Evolutionary conservation across 2,329 filamentous ascomycete genomes (phyloP).

Genomic region (Ophiosphaerella herpotricha): DNA sequence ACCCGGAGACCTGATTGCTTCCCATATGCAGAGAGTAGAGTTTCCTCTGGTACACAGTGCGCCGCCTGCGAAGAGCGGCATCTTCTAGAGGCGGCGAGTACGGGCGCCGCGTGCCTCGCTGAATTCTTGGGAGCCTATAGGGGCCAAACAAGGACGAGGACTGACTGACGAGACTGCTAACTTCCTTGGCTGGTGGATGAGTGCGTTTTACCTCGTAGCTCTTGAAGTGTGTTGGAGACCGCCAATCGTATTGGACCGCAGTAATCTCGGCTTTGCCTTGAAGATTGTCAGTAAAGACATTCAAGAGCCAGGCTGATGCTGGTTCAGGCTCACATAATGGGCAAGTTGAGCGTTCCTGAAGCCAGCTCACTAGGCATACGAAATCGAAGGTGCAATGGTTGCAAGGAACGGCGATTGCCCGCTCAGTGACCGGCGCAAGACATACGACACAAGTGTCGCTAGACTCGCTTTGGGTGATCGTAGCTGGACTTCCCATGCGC

Average conservation of each 20-base stretch:
- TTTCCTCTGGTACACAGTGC: conserved; percentile 71
- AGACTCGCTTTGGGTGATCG: conserved; percentile 17
- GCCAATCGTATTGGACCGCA: conserved; percentile 69
- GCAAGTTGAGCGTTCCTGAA: conserved; percentile 72
- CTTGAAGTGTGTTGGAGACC: conserved; percentile 59
- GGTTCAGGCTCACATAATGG: conserved; percentile 72
- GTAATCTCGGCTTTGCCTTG: conserved; percentile 58
- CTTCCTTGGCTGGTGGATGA: conserved; percentile 10
- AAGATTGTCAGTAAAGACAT: not conserved
- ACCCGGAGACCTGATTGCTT: conserved; percentile 76
- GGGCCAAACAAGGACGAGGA: conserved; percentile 16
- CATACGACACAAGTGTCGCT: conserved; percentile 76
- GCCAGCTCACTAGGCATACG: conserved; percentile 80
- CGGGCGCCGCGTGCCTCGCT: conserved; percentile 18
- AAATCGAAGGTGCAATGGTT: conserved; percentile 83
- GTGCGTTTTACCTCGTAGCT: conserved; percentile 59
- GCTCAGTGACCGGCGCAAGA: conserved; percentile 73
- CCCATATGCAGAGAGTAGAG: conserved; percentile 83
- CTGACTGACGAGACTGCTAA: not conserved
- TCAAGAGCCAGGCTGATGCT: not conserved
- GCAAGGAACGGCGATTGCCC: conserved; percentile 75
- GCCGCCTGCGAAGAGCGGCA: conserved; percentile 62
- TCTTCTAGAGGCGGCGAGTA: conserved; percentile 41
- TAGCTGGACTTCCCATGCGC: conserved; percentile 33
- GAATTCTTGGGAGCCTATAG: conserved; percentile 23